Evolutionary conservation across 1,284 basidiomycete species (phyloP), one percentile per base, ranked within the genome.

Genomic region (Pholiota adiposa): DNA sequence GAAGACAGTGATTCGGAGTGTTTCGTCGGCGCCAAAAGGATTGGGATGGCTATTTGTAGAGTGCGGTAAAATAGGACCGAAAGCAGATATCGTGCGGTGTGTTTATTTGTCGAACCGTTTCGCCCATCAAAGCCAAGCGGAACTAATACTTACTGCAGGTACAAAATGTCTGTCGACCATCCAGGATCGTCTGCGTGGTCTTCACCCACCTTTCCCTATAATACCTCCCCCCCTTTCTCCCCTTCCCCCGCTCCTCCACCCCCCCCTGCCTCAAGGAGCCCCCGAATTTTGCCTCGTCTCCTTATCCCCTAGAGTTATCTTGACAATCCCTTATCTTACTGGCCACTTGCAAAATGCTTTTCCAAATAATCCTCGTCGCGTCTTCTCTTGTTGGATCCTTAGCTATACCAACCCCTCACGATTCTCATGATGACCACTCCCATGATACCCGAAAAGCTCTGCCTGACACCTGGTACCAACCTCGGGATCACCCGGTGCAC

Each of bases 401-500:
- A 31, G 67, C 72, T n/a, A 59, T 75, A n/a, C 72, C 71, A 23
- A 67, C 60, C 1, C 57, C 53, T 23, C 57, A 59, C 27, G 60
- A 59, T 8, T 19, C 63, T 57, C 68, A 70, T 56, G 58, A 73
- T 59, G 64, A 73, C 61, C 69, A 74, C 65, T 56, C 64, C 51
- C 72, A 79, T 62, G 49, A 66, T 9, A 63, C 73, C 50, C 54
- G 62, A 19, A 63, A 64, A 59, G 65, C 64, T 27, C 76, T 83
- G 21, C 81, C 83, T 9, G 70, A 65, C 41, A 67, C 68, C 6
- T 92, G 90, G 89, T 84, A 82, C 65, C 88, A 88, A 33, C 67
- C 70, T 43, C 70, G 79, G 4, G 78, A 79, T 63, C 85, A 89
- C 65, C 83, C 83, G 4, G 84, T 79, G n/a, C 77, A 87, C 67